Evolutionary conservation across 306 rosid genomes (phyloP), one percentile per base, ranked within the genome.

Genomic region (Rosa chinensis): DNA sequence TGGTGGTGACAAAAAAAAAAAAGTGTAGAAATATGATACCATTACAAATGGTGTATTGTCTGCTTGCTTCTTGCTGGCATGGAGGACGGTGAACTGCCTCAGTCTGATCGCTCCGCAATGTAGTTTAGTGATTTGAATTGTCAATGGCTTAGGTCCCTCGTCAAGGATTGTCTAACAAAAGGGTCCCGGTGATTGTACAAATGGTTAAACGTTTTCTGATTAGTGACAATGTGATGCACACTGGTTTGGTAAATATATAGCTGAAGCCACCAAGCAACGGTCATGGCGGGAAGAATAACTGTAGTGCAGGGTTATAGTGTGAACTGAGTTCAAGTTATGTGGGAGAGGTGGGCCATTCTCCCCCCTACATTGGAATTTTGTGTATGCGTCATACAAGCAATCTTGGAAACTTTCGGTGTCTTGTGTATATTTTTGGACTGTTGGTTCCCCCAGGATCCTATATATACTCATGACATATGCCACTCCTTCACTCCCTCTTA

Each of bases 371-470:
- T 82, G 90, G 91, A 92, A 87, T 87, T 94, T 89, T 88, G 75
- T 86, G 88, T 73, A 47, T 82, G 87, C 85, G 81, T 56, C 79
- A 68, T 93, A 84, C 97, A 90, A 88, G 93, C 86, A 83, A 88
- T 88, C 88, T 79, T 74, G 88, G 78, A 17, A 70, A 86, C 98
- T 94, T 94, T 94, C 97, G 98, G 98, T 82, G 93, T 85, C 10
- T 66, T 47, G 80, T 64, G 45, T 74, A 14, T 63, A 62, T 52
- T 82, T 84, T 88, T 81, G 78, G 89, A 86, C 86, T 73, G 78
- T 80, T 85, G 81, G 79, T 84, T 86, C 82, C 85, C 86, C 44
- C 77, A 42, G 59, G 59, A 35, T 25, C 59, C 79, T 73, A 90
- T 88, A 86, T 74, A 88, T 86, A 77, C 55, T 72, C 6, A 80